A percentile compares a stretch with the other conserved stretches of the same genome.
phyloP scores from a whole-genome alignment of 345 rosid species.

The Rhizophora mangle region DNA sequence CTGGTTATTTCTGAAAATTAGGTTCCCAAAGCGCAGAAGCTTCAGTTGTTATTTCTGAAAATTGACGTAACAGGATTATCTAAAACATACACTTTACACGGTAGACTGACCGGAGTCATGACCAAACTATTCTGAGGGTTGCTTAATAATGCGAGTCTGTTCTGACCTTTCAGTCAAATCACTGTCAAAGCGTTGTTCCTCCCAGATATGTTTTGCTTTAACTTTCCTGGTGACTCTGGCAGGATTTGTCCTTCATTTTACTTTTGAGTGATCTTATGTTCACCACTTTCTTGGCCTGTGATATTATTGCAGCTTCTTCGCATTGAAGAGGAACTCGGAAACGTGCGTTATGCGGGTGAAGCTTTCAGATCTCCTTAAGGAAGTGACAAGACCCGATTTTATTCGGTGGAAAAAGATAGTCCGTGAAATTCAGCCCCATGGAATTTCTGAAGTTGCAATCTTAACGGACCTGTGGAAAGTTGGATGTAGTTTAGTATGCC shows the following conservation, averaged over 20 bases:
- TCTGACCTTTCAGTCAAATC: too few relatives aligned
- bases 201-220: too few relatives aligned
- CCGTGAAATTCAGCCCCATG: neutral
- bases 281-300: neutral
- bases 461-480: neutral
- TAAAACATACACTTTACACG: neutral
- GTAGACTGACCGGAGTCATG: neutral
- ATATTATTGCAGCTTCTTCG: conserved; percentile 76
- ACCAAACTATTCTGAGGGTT: neutral
- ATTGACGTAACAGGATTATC: too few relatives aligned
- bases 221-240: neutral
- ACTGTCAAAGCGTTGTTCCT: too few relatives aligned
- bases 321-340: conserved; percentile 92
- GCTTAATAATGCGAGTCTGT: neutral
- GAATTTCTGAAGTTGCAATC: conserved; percentile 1
- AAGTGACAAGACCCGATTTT: conserved; percentile 1
- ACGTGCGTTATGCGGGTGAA: conserved; percentile 78
- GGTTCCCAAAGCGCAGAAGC: neutral
- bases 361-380: conserved; percentile 80
- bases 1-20: too few relatives aligned
- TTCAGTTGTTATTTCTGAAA: neutral
- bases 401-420: conserved; percentile 1
- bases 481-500: conserved; percentile 3
- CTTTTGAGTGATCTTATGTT: neutral
- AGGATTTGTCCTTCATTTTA: neutral